A percentile compares a stretch with the other conserved stretches of the same genome.
phyloP scores from a whole-genome alignment of 345 rosid species.

The Rhodamnia argentea region DNA sequence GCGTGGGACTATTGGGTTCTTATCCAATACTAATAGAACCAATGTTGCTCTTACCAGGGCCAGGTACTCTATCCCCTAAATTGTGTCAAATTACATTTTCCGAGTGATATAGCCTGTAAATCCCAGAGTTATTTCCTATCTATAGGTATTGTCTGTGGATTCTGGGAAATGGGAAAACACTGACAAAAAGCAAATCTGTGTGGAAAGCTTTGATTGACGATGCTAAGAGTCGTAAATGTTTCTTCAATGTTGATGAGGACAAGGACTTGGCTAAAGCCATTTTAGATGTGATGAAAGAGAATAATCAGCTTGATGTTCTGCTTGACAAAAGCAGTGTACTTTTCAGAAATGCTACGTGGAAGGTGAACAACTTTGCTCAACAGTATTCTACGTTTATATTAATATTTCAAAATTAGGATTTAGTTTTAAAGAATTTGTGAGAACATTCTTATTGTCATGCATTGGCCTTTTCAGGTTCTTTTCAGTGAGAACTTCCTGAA shows the following conservation, averaged over 20 bases:
- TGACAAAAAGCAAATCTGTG: slow-evolving; percentile 19
- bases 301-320: slow-evolving; percentile 28
- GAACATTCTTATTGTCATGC: background rate
- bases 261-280: slow-evolving; percentile 22
- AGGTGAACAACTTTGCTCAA: slow-evolving; percentile 12
- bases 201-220: slow-evolving; percentile 29
- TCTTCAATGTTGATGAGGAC: slow-evolving; percentile 31
- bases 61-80: slow-evolving; percentile 11
- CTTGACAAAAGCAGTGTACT: slow-evolving; percentile 15
- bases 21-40: slow-evolving; percentile 11
- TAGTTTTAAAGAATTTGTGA: background rate
- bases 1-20: slow-evolving; percentile 16
- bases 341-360: slow-evolving; percentile 34
- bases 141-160: slow-evolving; percentile 46
- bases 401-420: background rate
- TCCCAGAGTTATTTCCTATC: background rate
- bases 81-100: background rate
- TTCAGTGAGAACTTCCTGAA: slow-evolving; percentile 35
- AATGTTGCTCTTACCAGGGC: slow-evolving; percentile 42
- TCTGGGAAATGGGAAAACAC: slow-evolving; percentile 34
- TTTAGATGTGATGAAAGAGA: slow-evolving; percentile 23
- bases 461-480: slow-evolving; percentile 19
- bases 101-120: background rate
- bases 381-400: background rate
- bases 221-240: slow-evolving; percentile 31